phyloP scores from a whole-genome alignment of 768 basidiomycete species.

The Rhizopogon salebrosus region DNA sequence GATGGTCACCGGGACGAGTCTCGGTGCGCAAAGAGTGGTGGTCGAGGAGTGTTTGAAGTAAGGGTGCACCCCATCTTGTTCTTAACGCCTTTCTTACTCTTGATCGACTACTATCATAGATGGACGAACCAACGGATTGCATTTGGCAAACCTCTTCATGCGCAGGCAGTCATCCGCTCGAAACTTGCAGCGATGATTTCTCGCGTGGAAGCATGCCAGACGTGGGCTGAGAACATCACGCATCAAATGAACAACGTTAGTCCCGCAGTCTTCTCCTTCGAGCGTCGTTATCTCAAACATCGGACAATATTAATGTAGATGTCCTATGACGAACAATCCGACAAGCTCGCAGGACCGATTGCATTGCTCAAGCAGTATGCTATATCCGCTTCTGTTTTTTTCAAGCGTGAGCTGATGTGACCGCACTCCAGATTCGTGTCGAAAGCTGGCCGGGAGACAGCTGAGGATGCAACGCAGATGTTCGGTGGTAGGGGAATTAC shows the following conservation, averaged over 20 bases:
- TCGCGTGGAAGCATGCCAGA: constrained; percentile 78
- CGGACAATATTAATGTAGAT: constrained; percentile 46
- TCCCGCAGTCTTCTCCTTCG: neutral
- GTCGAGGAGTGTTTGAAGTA: constrained; percentile 91
- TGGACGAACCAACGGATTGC: constrained; percentile 89
- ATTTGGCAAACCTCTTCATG: constrained; percentile 80
- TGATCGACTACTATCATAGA: constrained; percentile 32
- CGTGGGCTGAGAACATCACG: constrained; percentile 87
- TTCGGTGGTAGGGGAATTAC: constrained; percentile 91
- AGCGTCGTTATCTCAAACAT: neutral
- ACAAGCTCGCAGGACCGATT: constrained; percentile 83
- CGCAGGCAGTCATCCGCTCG: constrained; percentile 82
- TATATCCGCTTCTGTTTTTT: neutral
- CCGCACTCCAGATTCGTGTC: constrained; percentile 53
- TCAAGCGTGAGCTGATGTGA: neutral
- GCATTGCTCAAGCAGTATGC: constrained; percentile 84
- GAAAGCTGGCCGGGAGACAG: constrained; percentile 43
- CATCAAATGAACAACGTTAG: constrained; percentile 87
- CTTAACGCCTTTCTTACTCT: constrained; percentile 4
- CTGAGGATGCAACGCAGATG: constrained; percentile 72
- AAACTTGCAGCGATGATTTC: constrained; percentile 91
- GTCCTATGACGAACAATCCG: constrained; percentile 80
- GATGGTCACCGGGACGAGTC: constrained; percentile 73
- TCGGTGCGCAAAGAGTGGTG: constrained; percentile 70
- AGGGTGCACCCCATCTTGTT: constrained; percentile 7